Percentiles rank a stretch among this genome's conserved stretches.
Evolutionary conservation across 2,329 filamentous ascomycete genomes (phyloP).

Genomic region (Aureobasidium leucospermi): DNA sequence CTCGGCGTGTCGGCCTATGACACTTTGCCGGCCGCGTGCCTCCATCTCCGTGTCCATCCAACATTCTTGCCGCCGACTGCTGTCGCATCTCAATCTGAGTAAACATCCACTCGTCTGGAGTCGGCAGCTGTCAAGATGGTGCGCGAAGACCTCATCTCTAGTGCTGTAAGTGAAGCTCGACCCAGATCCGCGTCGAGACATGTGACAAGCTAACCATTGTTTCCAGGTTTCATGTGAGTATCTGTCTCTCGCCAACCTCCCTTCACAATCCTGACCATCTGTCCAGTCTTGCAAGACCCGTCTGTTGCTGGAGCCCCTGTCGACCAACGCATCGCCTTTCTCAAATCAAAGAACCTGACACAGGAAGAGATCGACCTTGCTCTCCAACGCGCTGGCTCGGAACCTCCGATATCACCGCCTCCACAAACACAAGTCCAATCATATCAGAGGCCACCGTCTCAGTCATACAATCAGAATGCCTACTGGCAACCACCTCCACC

Average conservation of each 20-base stretch:
- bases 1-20: background rate
- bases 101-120: background rate
- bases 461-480: slow-evolving; percentile 43
- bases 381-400: slow-evolving; percentile 65
- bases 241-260: background rate
- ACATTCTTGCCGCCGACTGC: background rate
- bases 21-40: background rate
- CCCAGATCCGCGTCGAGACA: too few relatives aligned
- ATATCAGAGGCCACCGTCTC: slow-evolving; percentile 21
- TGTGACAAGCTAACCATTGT: slow-evolving; percentile 21
- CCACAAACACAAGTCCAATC: slow-evolving; percentile 32
- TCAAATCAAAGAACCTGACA: slow-evolving; percentile 94
- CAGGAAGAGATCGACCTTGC: slow-evolving; percentile 89
- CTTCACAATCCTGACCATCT: background rate
- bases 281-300: slow-evolving; percentile 81
- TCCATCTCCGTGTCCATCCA: background rate
- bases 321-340: slow-evolving; percentile 85
- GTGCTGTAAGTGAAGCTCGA: slow-evolving; percentile 55
- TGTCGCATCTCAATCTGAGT: background rate
- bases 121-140: slow-evolving; percentile 56
- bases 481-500: slow-evolving; percentile 46
- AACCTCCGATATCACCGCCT: slow-evolving; percentile 36
- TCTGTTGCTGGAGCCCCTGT: slow-evolving; percentile 83
- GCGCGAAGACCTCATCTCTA: slow-evolving; percentile 84
- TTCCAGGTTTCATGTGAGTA: slow-evolving; percentile 44